Percentiles rank a stretch among this genome's conserved stretches.
phyloP scores from a whole-genome alignment of 768 basidiomycete genomes.

The Hygrocybe coccinea region DNA sequence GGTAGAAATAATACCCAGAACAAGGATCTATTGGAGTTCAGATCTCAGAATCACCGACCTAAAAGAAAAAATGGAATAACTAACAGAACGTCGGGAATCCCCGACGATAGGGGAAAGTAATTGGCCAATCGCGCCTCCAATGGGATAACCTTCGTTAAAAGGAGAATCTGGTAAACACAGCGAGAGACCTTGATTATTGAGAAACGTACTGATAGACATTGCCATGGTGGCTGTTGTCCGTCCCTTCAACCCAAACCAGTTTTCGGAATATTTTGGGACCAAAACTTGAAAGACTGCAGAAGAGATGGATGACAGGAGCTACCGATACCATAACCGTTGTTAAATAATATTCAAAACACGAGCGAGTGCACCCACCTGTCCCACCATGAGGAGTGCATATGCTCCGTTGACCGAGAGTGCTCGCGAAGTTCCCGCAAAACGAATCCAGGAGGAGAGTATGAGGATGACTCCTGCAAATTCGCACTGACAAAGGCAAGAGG shows the following conservation, averaged over 20 bases:
- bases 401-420: slow-evolving; percentile 47
- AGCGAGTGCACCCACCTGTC: slow-evolving; percentile 48
- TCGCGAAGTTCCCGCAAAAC: slow-evolving; percentile 61
- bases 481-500: background rate
- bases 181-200: background rate
- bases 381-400: slow-evolving; percentile 65
- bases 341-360: background rate
- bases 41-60: no score
- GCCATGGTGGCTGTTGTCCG: slow-evolving; percentile 74
- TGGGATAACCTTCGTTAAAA: slow-evolving; percentile 54
- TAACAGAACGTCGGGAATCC: slow-evolving; percentile 53
- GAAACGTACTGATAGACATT: slow-evolving; percentile 43
- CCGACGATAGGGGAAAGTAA: slow-evolving; percentile 62
- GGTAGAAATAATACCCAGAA: slow-evolving; percentile 70
- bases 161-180: slow-evolving; percentile 1
- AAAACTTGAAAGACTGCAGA: slow-evolving; percentile 75
- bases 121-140: slow-evolving; percentile 72
- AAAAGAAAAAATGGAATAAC: slow-evolving; percentile 10
- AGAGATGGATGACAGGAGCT: slow-evolving; percentile 58
- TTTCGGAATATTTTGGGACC: slow-evolving; percentile 76
- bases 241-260: slow-evolving; percentile 73
- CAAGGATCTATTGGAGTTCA: slow-evolving; percentile 47
- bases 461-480: slow-evolving; percentile 54
- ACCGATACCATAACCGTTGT: background rate
- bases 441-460: slow-evolving; percentile 67